A percentile compares a stretch with the other conserved stretches of the same genome.
Conservation (phyloP, 129 eudicot genomes). For the Tagetes patula region DNA sequence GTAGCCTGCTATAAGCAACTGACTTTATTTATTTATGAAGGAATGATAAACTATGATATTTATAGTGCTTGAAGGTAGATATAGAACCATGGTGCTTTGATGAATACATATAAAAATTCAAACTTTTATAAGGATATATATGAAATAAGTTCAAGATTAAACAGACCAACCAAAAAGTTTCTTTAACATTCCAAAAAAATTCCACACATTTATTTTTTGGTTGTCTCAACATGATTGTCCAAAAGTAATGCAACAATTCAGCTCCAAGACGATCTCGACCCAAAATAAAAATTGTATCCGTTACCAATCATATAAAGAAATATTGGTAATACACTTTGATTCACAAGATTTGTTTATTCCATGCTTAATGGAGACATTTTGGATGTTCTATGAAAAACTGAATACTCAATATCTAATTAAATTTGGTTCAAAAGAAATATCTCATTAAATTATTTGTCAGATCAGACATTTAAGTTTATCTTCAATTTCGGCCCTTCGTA, state of each 20-base stretch:
- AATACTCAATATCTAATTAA: background rate
- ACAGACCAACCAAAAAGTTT: background rate
- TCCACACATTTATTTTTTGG: background rate
- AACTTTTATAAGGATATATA: background rate
- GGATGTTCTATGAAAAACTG: background rate
- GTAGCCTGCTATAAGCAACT: background rate
- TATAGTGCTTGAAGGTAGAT: background rate
- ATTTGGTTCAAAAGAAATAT: background rate
- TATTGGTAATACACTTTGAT: background rate
- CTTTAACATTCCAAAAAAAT: background rate
- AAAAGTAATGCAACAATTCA: background rate
- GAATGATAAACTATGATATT: background rate
- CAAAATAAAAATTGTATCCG: too few species aligned
- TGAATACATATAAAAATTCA: background rate
- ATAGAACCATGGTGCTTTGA: background rate
- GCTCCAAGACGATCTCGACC: background rate
- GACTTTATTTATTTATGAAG: background rate
- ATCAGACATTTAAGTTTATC: background rate
- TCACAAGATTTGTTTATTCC: background rate
- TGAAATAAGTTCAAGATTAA: background rate
- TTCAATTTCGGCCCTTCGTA: background rate
- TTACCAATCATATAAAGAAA: background rate
- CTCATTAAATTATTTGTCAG: background rate
- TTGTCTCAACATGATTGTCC: background rate
- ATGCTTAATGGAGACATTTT: slow-evolving; percentile 9